phyloP scores from a whole-genome alignment of 306 rosid genomes.

The Dicorynia guianensis region DNA sequence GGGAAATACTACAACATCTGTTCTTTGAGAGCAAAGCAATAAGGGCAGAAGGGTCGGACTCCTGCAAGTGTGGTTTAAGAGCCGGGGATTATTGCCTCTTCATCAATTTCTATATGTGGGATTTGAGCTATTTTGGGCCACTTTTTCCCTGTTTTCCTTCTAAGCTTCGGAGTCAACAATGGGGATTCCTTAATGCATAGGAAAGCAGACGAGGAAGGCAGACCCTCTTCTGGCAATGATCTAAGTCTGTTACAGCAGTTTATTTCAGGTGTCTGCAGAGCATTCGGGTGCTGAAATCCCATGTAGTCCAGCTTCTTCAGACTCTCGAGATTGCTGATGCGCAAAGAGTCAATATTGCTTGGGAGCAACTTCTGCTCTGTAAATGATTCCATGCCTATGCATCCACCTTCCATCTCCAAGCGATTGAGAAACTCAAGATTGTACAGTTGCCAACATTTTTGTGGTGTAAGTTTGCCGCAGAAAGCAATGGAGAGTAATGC shows the following conservation, averaged over 20 bases:
- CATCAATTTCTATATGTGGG: slow-evolving; percentile 24
- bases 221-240: slow-evolving; percentile 24
- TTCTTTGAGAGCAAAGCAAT: too few relatives aligned
- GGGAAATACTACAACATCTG: too few relatives aligned
- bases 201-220: slow-evolving; percentile 26
- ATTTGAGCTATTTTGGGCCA: slow-evolving; percentile 34
- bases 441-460: slow-evolving; percentile 31
- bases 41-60: too few relatives aligned
- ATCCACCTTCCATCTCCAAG: slow-evolving; percentile 42
- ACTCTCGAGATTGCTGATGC: slow-evolving; percentile 13
- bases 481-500: slow-evolving; percentile 1
- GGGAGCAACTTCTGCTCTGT: slow-evolving; percentile 36
- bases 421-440: slow-evolving; percentile 27
- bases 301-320: slow-evolving; percentile 24
- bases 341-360: neutral
- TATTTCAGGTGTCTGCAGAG: slow-evolving; percentile 39
- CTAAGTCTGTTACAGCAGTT: slow-evolving; percentile 17
- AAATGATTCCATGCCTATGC: slow-evolving; percentile 33
- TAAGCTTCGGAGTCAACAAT: slow-evolving; percentile 12
- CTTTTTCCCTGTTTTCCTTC: slow-evolving; percentile 22
- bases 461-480: slow-evolving; percentile 36
- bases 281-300: slow-evolving; percentile 28
- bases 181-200: slow-evolving; percentile 21
- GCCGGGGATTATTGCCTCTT: too few relatives aligned
- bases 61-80: too few relatives aligned